Evolutionary conservation across 2,329 filamentous ascomycete species (phyloP).

Genomic region (Cercospora sesami): DNA sequence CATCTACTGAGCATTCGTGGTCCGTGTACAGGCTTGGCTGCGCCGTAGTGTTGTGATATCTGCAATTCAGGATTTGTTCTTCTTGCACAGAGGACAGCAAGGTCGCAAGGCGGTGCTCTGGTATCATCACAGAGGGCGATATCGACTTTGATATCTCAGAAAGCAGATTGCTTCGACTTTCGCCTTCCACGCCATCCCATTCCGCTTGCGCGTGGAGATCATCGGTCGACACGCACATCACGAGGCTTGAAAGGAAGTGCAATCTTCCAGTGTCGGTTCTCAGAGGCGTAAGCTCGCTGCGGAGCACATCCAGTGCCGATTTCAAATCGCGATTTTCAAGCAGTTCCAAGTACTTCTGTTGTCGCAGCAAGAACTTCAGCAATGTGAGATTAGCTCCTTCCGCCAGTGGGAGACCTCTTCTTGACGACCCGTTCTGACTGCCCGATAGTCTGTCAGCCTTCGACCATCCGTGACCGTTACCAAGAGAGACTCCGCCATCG

Average conservation of each 20-base stretch:
- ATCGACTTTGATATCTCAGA: slow-evolving; percentile 86
- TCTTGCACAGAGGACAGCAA: slow-evolving; percentile 82
- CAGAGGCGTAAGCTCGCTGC: slow-evolving; percentile 82
- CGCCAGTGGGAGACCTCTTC: slow-evolving; percentile 67
- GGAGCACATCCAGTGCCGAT: slow-evolving; percentile 76
- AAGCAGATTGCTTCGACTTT: slow-evolving; percentile 72
- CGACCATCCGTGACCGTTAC: slow-evolving; percentile 34
- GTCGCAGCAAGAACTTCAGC: slow-evolving; percentile 84
- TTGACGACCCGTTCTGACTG: slow-evolving; percentile 31
- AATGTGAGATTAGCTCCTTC: slow-evolving; percentile 72
- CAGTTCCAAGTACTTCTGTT: slow-evolving; percentile 93
- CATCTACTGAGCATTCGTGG: slow-evolving; percentile 74
- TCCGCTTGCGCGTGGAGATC: slow-evolving; percentile 73
- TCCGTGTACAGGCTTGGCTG: slow-evolving; percentile 86
- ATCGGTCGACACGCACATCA: slow-evolving; percentile 81
- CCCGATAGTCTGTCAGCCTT: slow-evolving; percentile 27
- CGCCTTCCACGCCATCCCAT: slow-evolving; percentile 79
- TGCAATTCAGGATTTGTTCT: slow-evolving; percentile 76
- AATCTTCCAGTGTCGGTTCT: slow-evolving; percentile 75
- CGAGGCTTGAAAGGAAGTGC: slow-evolving; percentile 72
- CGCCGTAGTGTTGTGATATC: slow-evolving; percentile 80
- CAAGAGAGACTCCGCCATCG: slow-evolving; percentile 44
- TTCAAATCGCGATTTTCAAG: slow-evolving; percentile 73
- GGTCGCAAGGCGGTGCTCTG: slow-evolving; percentile 80
- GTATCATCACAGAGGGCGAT: slow-evolving; percentile 95